Conservation (phyloP, 345 rosid species). For the Aethionema arabicum region DNA sequence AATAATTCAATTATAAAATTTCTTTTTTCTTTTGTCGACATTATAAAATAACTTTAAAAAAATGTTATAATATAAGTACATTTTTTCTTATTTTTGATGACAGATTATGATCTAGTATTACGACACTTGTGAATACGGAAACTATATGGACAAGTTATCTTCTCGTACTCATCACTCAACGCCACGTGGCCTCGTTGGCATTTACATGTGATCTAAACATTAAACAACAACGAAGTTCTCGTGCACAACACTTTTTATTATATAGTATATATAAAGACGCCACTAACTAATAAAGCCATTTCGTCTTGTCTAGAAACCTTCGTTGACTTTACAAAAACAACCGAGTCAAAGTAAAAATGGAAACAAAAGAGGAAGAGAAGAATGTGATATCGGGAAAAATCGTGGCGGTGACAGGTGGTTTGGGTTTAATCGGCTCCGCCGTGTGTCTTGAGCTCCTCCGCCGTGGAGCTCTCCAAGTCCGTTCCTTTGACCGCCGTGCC, state of each 20-base stretch:
- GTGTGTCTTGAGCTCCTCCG: conserved; percentile 71
- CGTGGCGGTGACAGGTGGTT: conserved; percentile 71
- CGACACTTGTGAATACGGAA: conserved; percentile 4
- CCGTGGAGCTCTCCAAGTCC: conserved; percentile 75
- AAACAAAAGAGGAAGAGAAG: conserved; percentile 42
- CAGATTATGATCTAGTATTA: too few relatives aligned
- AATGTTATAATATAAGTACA: too few relatives aligned
- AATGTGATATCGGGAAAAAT: conserved; percentile 67
- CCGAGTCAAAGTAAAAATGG: conserved; percentile 13
- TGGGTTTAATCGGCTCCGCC: conserved; percentile 70
- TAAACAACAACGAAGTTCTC: conserved; percentile 11
- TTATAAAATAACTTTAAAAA: too few relatives aligned
- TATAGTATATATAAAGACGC: neutral
- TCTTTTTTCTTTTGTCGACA: too few relatives aligned
- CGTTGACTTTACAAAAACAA: conserved; percentile 18
- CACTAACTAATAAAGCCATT: neutral
- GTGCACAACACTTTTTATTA: neutral
- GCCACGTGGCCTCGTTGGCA: conserved; percentile 4
- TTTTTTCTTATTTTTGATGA: too few relatives aligned
- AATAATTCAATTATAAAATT: too few relatives aligned
- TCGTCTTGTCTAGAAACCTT: neutral
- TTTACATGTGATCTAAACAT: conserved; percentile 18
- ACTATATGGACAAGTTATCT: neutral
- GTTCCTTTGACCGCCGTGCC: conserved; percentile 59
- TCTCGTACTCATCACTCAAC: conserved; percentile 3